Percentiles rank a stretch among this genome's conserved stretches.
phyloP scores from a whole-genome alignment of 2,329 filamentous ascomycete genomes.

The Alternaria sp. region DNA sequence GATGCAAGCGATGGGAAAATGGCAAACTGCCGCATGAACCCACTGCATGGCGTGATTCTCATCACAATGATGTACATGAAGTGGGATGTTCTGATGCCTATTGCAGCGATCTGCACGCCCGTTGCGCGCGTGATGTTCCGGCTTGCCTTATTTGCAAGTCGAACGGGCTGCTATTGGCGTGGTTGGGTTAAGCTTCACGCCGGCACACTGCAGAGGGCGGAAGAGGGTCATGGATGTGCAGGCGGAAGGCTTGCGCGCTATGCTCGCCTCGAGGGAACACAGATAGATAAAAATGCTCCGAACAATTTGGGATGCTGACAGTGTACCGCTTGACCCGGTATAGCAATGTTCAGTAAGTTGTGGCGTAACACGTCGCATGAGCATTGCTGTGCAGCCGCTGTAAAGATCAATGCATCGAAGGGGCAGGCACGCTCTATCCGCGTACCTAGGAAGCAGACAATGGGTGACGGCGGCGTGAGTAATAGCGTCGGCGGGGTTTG shows the following conservation, averaged over 20 bases:
- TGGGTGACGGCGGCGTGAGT: slow-evolving; percentile 9
- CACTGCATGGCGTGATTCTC: slow-evolving; percentile 25
- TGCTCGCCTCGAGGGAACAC: slow-evolving; percentile 8
- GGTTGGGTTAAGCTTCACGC: slow-evolving; percentile 37
- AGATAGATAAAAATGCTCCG: slow-evolving; percentile 22
- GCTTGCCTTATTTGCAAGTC: slow-evolving; percentile 33
- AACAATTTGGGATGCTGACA: slow-evolving; percentile 2
- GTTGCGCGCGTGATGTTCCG: slow-evolving; percentile 45
- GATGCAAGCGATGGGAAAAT: background rate
- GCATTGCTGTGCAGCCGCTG: background rate
- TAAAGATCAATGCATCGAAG: background rate
- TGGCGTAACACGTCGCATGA: background rate
- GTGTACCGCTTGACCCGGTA: background rate
- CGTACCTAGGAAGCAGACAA: background rate
- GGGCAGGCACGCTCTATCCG: background rate
- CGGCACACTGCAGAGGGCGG: slow-evolving; percentile 24
- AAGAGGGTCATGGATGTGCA: slow-evolving; percentile 27
- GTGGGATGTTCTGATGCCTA: slow-evolving; percentile 14
- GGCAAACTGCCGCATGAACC: background rate
- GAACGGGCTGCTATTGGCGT: slow-evolving; percentile 32
- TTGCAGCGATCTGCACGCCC: slow-evolving; percentile 42
- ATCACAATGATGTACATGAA: slow-evolving; percentile 20
- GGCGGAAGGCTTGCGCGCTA: slow-evolving; percentile 28
- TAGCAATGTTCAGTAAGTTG: background rate
- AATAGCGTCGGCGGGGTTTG: slow-evolving; percentile 26